Evolutionary conservation across 2,329 filamentous ascomycete species (phyloP).

Genomic region (Pseudogymnoascus sp.): DNA sequence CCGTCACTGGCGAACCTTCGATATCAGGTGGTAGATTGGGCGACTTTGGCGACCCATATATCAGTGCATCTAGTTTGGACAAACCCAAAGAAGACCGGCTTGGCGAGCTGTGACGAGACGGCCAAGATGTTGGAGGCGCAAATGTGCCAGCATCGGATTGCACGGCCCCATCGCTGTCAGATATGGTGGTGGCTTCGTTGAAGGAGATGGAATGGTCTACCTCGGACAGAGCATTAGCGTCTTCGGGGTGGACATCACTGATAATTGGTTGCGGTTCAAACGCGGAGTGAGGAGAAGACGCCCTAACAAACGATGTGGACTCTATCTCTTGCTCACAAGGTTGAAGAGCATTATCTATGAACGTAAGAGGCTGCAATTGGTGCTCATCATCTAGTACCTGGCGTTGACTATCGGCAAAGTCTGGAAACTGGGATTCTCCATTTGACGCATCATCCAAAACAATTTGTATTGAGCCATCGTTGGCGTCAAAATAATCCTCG

Average conservation of each 20-base stretch:
- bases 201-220: not conserved
- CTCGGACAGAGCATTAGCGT: not conserved
- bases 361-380: not conserved
- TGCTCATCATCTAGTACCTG: not conserved
- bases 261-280: not conserved
- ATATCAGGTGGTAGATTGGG: not conserved
- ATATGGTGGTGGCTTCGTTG: not conserved
- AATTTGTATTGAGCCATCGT: slow-evolving; percentile 22
- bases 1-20: slow-evolving; percentile 22
- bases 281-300: not conserved
- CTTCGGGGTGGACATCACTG: not conserved
- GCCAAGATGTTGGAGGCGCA: not conserved
- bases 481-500: slow-evolving; percentile 9
- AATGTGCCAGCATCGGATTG: not conserved
- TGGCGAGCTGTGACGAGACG: not conserved
- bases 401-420: not conserved
- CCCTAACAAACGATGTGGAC: not conserved
- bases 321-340: not conserved
- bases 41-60: not conserved
- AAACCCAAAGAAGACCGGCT: not conserved
- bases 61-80: not conserved
- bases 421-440: slow-evolving; percentile 13
- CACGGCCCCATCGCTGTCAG: not conserved
- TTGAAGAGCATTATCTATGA: not conserved
- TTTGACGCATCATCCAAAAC: slow-evolving; percentile 22